Base-by-base conservation (phyloP, 257 asterid species). In the Gentiana dahurica region DNA sequence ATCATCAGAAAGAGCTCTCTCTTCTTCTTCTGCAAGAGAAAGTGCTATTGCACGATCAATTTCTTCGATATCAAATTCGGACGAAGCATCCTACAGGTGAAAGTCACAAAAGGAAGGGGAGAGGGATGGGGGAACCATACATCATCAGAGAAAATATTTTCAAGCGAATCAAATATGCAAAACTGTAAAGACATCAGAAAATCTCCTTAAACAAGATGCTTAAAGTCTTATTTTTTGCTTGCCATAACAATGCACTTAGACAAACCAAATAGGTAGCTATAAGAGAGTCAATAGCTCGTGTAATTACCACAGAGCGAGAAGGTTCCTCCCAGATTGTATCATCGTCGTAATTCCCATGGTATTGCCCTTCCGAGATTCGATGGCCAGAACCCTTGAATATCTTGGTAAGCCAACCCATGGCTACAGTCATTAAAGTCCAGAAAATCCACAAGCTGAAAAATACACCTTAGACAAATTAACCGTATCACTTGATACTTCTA, bases 321-420 rank as follows among this genome's bases (percentile, higher is more conserved):
- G 94, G 83, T 47, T 66, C 81, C 57, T 87, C 94, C 85, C 85
- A 75, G 49, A 65, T 65, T 12, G 78, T 60, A 53, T 76, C 82
- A 36, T 87, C 86, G 64, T 84, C 88, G 37, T 76, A 72, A 61
- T 72, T 81, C 62, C 95, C 94, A 65, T 79, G 85, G 67, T 79
- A 69, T 65, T 84, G 95, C 63, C 95, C 98, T 74, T 71, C 71
- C 2, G 72, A 75, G 64, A 76, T 65, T 69, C 71, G 77, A 65
- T 88, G 83, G 67, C 78, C 79, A 55, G 89, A 70, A 64, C 96
- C 96, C 58, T 66, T 79, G 49, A 85, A 82, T 66, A 91, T 81
- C 87, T 84, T 91, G 66, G 93, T 74, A 50, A 88, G 68, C 95
- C 96, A 91, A 63, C 86, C 87, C 89, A 88, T 88, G 55, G 68